Base-by-base conservation (phyloP, 495 filamentous ascomycete species). In the Sordaria brevicollis region DNA sequence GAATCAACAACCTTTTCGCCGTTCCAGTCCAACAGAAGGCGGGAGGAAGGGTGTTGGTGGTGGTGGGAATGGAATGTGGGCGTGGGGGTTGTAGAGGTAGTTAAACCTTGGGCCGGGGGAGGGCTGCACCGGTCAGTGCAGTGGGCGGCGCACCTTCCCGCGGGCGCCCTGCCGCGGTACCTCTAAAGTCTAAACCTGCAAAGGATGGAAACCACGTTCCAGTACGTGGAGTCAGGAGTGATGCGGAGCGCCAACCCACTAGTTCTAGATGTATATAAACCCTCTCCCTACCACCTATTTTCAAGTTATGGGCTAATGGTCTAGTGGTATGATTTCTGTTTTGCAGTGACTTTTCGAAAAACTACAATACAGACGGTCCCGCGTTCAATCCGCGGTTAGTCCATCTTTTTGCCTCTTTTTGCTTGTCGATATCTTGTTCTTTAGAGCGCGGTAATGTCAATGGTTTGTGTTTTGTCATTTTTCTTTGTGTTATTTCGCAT, bases 281-380 rank as follows among this genome's bases (percentile, higher is more conserved):
- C 1, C 11, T 8, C 1, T 17, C 4, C 8, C 6, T 4, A 5
- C 1, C 0, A 4, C 5, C 4, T 31, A 8, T 2, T n/a, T n/a
- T n/a, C 11, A 62, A 17, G 21, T 31, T 31, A 62, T 62, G 49
- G 49, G 49, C 49, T 62, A 62, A 62, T 62, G 49, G 49, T 62
- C 49, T 62, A 62, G 49, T 62, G 49, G 49, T 62, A 62, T 62
- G 49, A 62, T 62, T 62, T 62, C 49, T 62, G 49, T 62, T 62
- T 62, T 62, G 49, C 49, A 62, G 33, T 62, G 49, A 21, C 2
- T 62, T 13, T 13, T 62, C 25, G 21, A n/a, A n/a, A n/a, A n/a
- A n/a, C n/a, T 13, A 62, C 13, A 36, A 6, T 62, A 62, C 49
- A 62, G 49, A 62, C 49, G 49, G 49, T 62, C 49, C 49, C 49